Conservation (phyloP, 345 rosid genomes). For the Carallia brachiata region DNA sequence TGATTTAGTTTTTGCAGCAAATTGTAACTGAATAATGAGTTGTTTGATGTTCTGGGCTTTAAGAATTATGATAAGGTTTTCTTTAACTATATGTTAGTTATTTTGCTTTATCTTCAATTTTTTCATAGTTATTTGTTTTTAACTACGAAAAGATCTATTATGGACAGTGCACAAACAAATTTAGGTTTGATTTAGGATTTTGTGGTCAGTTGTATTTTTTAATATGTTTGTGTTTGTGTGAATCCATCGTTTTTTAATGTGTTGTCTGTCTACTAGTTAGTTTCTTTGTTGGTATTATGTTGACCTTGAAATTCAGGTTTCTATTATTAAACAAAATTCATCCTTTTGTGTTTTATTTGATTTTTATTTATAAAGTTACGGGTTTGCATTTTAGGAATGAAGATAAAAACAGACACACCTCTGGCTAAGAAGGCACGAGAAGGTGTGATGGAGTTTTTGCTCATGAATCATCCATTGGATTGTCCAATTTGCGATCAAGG, state of each 20-base stretch:
- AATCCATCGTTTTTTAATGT: not conserved
- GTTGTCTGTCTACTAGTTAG: constrained; percentile 33
- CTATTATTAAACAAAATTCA: too few relatives aligned
- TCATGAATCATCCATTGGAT: constrained; percentile 97
- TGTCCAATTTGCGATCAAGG: constrained; percentile 99
- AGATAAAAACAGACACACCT: constrained; percentile 95
- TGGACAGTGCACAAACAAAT: not conserved
- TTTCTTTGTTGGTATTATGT: too few relatives aligned
- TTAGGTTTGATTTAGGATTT: not conserved
- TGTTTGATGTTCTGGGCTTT: too few relatives aligned
- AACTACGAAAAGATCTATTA: not conserved
- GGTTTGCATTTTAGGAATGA: constrained; percentile 66
- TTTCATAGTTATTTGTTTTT: not conserved
- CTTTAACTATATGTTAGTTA: too few relatives aligned
- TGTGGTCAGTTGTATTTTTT: too few relatives aligned
- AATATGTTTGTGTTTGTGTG: too few relatives aligned
- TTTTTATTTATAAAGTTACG: not conserved
- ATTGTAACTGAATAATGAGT: too few relatives aligned
- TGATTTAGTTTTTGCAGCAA: too few relatives aligned
- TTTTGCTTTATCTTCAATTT: not conserved
- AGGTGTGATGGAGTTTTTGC: constrained; percentile 96
- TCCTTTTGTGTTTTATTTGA: too few relatives aligned
- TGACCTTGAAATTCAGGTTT: too few relatives aligned
- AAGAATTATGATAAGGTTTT: too few relatives aligned
- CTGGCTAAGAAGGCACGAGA: constrained; percentile 96